A percentile compares a stretch with the other conserved stretches of the same genome.
These are phyloP conservation scores for Heterobasidion annosum DNA, from an alignment of 1,284 basidiomycete species.

Conservation along the genomic window DNA sequence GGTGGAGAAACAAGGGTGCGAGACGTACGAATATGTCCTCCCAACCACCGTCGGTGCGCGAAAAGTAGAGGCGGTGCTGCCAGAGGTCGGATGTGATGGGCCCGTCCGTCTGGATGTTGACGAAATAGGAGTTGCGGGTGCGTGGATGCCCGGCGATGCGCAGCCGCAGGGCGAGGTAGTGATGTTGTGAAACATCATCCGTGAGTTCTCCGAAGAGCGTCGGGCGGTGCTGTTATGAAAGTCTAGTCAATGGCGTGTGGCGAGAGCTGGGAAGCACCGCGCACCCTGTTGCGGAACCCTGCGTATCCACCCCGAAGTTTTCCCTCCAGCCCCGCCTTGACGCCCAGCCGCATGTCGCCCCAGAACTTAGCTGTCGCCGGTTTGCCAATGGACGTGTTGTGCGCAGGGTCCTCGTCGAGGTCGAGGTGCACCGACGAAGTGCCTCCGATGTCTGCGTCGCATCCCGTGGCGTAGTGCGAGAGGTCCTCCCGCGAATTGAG, in stretches of 20 bases:
- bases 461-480: constrained; percentile 61
- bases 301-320: constrained; percentile 72
- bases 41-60: constrained; percentile 66
- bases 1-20: background rate
- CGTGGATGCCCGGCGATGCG: constrained; percentile 61
- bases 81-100: constrained; percentile 76
- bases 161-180: constrained; percentile 72
- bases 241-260: background rate
- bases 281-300: constrained; percentile 74
- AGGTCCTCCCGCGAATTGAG: constrained; percentile 55
- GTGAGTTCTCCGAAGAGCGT: constrained; percentile 76
- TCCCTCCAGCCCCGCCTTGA: constrained; percentile 51
- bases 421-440: constrained; percentile 66
- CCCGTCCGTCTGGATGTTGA: constrained; percentile 83
- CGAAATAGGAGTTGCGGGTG: constrained; percentile 74
- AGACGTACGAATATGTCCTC: constrained; percentile 73
- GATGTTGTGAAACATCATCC: constrained; percentile 75
- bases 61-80: constrained; percentile 82
- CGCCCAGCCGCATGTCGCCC: constrained; percentile 64
- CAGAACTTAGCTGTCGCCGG: constrained; percentile 53
- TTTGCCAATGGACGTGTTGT: constrained; percentile 28
- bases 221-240: constrained; percentile 36
- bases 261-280: constrained; percentile 8
- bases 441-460: constrained; percentile 82
- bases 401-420: constrained; percentile 36